Conservation (phyloP, 2,329 filamentous ascomycete genomes). For the Exophiala lecanii-corni region DNA sequence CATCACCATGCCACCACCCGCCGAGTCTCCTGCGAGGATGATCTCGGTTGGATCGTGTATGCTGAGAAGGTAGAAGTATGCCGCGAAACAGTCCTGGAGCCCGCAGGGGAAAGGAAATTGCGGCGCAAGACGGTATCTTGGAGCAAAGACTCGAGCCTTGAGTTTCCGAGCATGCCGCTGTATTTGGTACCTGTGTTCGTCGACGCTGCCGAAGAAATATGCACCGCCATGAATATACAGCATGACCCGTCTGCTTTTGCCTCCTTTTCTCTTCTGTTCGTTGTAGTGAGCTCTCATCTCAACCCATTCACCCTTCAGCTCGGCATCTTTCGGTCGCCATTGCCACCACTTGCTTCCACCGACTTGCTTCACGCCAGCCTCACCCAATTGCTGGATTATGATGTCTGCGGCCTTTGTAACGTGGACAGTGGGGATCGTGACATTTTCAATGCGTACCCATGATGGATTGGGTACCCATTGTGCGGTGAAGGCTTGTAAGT, state of each 20-base stretch:
- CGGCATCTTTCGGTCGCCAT: constrained; percentile 66
- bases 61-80: constrained; percentile 77
- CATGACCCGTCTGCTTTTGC: constrained; percentile 70
- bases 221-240: constrained; percentile 91
- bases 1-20: constrained; percentile 84
- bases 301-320: constrained; percentile 85
- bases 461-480: constrained; percentile 87
- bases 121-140: constrained; percentile 79
- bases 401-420: constrained; percentile 62
- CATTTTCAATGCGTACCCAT: constrained; percentile 76
- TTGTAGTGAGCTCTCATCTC: constrained; percentile 84
- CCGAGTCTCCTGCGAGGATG: constrained; percentile 84
- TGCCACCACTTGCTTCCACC: constrained; percentile 87
- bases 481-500: constrained; percentile 82
- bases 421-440: constrained; percentile 60
- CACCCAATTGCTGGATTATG: constrained; percentile 70
- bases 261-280: constrained; percentile 59
- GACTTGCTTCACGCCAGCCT: constrained; percentile 66
- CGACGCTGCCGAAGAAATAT: constrained; percentile 92
- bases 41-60: constrained; percentile 76
- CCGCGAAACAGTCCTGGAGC: constrained; percentile 80
- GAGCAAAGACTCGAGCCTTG: constrained; percentile 81
- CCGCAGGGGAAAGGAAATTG: constrained; percentile 96
- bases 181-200: constrained; percentile 97
- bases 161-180: constrained; percentile 93